A percentile compares a stretch with the other conserved stretches of the same genome.
These are phyloP conservation scores for Ceriops tagal DNA, from an alignment of 345 rosid species.

Conservation along the genomic window DNA sequence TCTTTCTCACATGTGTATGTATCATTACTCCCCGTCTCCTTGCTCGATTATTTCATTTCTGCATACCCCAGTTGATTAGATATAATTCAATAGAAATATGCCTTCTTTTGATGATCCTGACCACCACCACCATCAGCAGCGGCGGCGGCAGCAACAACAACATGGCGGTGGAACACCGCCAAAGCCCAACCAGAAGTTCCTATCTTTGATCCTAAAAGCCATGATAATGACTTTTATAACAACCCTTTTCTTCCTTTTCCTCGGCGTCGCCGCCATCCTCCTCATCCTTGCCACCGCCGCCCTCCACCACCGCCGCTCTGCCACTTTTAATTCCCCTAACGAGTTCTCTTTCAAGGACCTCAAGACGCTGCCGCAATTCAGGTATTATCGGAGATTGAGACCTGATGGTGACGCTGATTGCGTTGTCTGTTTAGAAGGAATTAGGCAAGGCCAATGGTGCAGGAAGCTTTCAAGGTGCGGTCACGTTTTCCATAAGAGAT, in stretches of 20 bases:
- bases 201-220: slow-evolving; percentile 55
- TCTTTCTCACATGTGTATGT: no score
- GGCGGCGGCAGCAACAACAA: neutral
- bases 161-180: slow-evolving; percentile 30
- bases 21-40: no score
- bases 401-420: slow-evolving; percentile 36
- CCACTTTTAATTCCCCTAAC: slow-evolving; percentile 21
- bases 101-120: neutral
- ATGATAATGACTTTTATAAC: slow-evolving; percentile 67
- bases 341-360: slow-evolving; percentile 50
- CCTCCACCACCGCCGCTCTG: slow-evolving; percentile 41
- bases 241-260: slow-evolving; percentile 51
- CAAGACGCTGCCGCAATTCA: slow-evolving; percentile 61
- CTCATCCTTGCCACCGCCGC: slow-evolving; percentile 38
- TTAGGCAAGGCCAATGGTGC: slow-evolving; percentile 82
- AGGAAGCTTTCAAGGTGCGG: slow-evolving; percentile 62
- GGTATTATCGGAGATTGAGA: slow-evolving; percentile 22
- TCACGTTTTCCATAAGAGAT: slow-evolving; percentile 70
- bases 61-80: no score
- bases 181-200: slow-evolving; percentile 45
- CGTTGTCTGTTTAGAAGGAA: slow-evolving; percentile 70
- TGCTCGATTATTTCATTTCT: no score
- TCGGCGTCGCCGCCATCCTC: slow-evolving; percentile 51
- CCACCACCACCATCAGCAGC: slow-evolving; percentile 7
- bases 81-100: neutral